These are phyloP conservation scores for Yamadazyma diospyri DNA, from an alignment of 1,139 yeast species.

Conservation along the genomic window DNA sequence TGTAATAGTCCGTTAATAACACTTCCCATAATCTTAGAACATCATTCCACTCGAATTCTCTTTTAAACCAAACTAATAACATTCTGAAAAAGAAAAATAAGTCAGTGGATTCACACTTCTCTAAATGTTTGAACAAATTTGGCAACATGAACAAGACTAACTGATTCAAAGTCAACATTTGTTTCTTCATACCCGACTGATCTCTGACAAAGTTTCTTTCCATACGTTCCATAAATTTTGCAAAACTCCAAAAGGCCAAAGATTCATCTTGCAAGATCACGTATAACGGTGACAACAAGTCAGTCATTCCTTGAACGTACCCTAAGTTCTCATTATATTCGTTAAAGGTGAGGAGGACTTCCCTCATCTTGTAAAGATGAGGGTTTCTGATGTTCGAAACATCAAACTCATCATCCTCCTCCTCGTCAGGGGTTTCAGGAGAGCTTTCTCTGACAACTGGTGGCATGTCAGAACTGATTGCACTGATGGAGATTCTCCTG, in stretches of 20 bases:
- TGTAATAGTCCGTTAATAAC: constrained; percentile 81
- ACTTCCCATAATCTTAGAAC: constrained; percentile 85
- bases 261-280: constrained; percentile 75
- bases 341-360: constrained; percentile 81
- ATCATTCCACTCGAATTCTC: constrained; percentile 83
- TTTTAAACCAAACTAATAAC: constrained; percentile 91
- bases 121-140: constrained; percentile 73
- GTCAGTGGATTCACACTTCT: constrained; percentile 83
- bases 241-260: constrained; percentile 84
- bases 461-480: constrained; percentile 19
- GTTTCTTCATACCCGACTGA: constrained; percentile 89
- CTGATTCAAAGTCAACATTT: constrained; percentile 78
- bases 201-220: constrained; percentile 90
- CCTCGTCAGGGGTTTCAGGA: constrained; percentile 48
- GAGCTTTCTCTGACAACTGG: constrained; percentile 27
- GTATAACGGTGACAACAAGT: constrained; percentile 82
- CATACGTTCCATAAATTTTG: constrained; percentile 89
- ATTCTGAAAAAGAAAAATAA: constrained; percentile 91
- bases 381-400: constrained; percentile 56
- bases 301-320: constrained; percentile 98
- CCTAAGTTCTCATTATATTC: constrained; percentile 82
- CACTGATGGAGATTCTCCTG: constrained; percentile 14
- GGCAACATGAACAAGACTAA: constrained; percentile 89
- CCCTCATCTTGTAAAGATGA: constrained; percentile 69
- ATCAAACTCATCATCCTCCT: constrained; percentile 48